Evolutionary conservation across 2,329 filamentous ascomycete genomes (phyloP).

Genomic region (Fonsecaea monophora): DNA sequence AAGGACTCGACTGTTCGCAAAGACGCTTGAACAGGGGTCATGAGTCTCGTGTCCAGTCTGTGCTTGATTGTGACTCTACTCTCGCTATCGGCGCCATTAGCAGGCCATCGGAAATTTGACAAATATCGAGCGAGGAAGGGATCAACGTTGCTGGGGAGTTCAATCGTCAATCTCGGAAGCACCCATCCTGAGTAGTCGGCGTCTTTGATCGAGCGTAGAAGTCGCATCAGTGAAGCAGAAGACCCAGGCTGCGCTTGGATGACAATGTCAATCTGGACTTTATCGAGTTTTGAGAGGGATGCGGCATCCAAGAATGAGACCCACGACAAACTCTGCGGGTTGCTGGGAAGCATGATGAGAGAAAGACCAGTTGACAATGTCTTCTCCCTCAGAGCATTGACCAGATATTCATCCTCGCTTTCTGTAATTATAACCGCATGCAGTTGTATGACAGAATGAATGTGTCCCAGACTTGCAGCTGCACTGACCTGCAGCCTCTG

Average conservation of each 20-base stretch:
- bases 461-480: conserved; percentile 70
- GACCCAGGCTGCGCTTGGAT: conserved; percentile 66
- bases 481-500: conserved; percentile 70
- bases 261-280: conserved; percentile 78
- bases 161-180: conserved; percentile 79
- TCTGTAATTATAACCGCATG: conserved; percentile 77
- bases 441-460: conserved; percentile 76
- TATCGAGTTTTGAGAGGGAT: conserved; percentile 71
- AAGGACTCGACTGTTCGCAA: conserved; percentile 84
- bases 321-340: conserved; percentile 73
- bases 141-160: conserved; percentile 77
- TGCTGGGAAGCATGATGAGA: conserved; percentile 76
- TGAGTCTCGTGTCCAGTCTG: conserved; percentile 67
- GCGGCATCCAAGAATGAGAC: conserved; percentile 63
- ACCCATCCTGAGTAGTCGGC: conserved; percentile 77
- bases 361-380: conserved; percentile 61
- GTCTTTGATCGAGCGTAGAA: conserved; percentile 75
- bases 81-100: conserved; percentile 54
- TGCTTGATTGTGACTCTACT: conserved; percentile 72
- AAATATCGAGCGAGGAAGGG: conserved; percentile 68
- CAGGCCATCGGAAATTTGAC: conserved; percentile 71
- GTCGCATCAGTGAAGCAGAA: conserved; percentile 52
- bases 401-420: conserved; percentile 74
- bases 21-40: conserved; percentile 73
- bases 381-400: conserved; percentile 64